These are phyloP conservation scores for Aspergillus aculeatinus DNA, from an alignment of 2,329 filamentous ascomycete genomes.

Conservation along the genomic window DNA sequence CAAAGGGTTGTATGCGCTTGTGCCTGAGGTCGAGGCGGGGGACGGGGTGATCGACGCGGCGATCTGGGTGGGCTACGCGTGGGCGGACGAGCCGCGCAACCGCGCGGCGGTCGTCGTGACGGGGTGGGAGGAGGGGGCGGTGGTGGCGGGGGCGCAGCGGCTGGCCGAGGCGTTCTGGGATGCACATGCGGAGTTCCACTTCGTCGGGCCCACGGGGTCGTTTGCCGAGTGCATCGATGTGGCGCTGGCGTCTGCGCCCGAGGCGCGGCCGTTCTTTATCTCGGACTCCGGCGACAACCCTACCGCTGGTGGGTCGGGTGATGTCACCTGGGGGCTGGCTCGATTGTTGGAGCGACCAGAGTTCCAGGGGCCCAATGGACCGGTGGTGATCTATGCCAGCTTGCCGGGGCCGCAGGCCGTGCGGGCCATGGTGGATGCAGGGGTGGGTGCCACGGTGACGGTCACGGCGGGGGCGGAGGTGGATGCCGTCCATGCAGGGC, in stretches of 20 bases:
- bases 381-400: conserved; percentile 54
- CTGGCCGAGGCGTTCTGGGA: conserved; percentile 53
- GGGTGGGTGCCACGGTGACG: conserved; percentile 49
- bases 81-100: conserved; percentile 57
- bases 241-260: conserved; percentile 38
- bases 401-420: conserved; percentile 51
- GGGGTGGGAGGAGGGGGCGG: conserved; percentile 48
- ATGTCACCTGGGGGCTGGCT: conserved; percentile 54
- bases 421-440: conserved; percentile 44
- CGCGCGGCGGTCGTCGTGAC: conserved; percentile 53
- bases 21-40: conserved; percentile 45
- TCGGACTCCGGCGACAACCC: conserved; percentile 59
- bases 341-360: conserved; percentile 48
- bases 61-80: conserved; percentile 58
- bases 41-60: conserved; percentile 52
- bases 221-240: conserved; percentile 50
- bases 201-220: conserved; percentile 53
- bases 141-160: conserved; percentile 44
- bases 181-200: conserved; percentile 48
- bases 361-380: conserved; percentile 40
- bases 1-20: conserved; percentile 50
- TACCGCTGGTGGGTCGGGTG: conserved; percentile 55
- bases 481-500: conserved; percentile 50
- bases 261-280: conserved; percentile 52
- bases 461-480: conserved; percentile 54